Evolutionary conservation across 768 basidiomycete species (phyloP).

Genomic region (Boletus reticulatus): DNA sequence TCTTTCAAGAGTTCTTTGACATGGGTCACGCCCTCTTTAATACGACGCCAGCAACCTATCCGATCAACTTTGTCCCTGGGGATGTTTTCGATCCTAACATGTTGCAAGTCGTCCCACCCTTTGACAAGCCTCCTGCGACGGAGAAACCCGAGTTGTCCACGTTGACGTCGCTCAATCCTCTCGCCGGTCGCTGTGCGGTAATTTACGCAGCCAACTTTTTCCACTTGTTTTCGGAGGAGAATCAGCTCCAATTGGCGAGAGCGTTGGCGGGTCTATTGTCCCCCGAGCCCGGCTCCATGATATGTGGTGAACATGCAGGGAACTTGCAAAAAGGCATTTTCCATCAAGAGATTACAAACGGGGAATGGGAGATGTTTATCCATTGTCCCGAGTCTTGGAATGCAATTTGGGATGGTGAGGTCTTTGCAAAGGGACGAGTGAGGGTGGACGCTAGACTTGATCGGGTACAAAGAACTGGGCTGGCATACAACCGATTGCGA

Average conservation of each 20-base stretch:
- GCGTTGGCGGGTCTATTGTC: slow-evolving; percentile 30
- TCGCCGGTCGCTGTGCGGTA: slow-evolving; percentile 47
- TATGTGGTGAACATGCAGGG: slow-evolving; percentile 30
- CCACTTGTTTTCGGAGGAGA: slow-evolving; percentile 31
- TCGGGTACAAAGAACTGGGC: background rate
- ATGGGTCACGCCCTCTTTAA: slow-evolving; percentile 61
- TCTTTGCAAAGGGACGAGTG: slow-evolving; percentile 27
- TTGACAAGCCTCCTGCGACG: slow-evolving; percentile 23
- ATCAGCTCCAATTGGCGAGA: slow-evolving; percentile 29
- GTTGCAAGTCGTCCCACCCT: slow-evolving; percentile 35
- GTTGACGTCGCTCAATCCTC: slow-evolving; percentile 44
- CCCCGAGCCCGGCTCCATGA: slow-evolving; percentile 28
- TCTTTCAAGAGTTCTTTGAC: slow-evolving; percentile 49
- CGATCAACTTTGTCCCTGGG: slow-evolving; percentile 51
- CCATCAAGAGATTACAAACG: background rate
- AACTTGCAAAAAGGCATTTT: background rate
- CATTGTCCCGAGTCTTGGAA: slow-evolving; percentile 36
- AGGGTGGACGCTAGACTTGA: slow-evolving; percentile 1
- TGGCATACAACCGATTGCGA: slow-evolving; percentile 9
- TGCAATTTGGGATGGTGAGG: slow-evolving; percentile 37
- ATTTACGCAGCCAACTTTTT: slow-evolving; percentile 53
- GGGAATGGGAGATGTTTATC: slow-evolving; percentile 24
- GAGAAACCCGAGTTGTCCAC: slow-evolving; percentile 29
- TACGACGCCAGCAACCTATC: slow-evolving; percentile 50
- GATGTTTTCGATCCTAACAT: slow-evolving; percentile 49